Evolutionary conservation across 768 basidiomycete species (phyloP), one percentile per base, ranked within the genome.

Genomic region (Tubosaeta sp.): DNA sequence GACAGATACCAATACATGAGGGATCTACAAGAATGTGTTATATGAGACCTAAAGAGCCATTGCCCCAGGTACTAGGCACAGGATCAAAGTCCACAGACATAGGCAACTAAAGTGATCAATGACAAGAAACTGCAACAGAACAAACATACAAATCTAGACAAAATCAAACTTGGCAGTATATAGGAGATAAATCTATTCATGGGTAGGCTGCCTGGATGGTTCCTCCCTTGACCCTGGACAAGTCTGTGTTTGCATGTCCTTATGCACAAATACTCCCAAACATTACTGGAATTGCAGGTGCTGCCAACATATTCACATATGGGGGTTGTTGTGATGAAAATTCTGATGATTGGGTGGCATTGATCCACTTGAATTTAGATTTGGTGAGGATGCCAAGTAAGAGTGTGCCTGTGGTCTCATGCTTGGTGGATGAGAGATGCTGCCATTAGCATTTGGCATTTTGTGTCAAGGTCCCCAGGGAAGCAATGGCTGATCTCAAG

Each of bases 221-320:
- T 62, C 48, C 2, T 68, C 22, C 3, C 22, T 22, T 22, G 22
- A 22, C 22, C 22, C 22, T 22, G 22, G 22, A 22, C 3, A 3
- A 13, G 65, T 64, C 29, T 59, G 64, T 16, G 53, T 56, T 7
- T 61, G 60, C 7, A 65, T 54, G n/a, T 64, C 61, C 8, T 58
- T 65, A 17, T 57, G 63, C 10, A 33, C 51, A 19, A 56, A 87
- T 84, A 54, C 78, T 82, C 32, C 83, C 86, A 63, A 86, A 80
- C 48, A 83, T 78, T 25, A 82, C 71, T 2, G 81, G 76, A 9
- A 78, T 70, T 0, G 72, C 22, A 22, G 22, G 22, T 22, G 22
- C 22, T 22, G 3, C 22, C 22, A 3, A 22, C 22, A 3, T 3
- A 32, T 51, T 65, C 22, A 14, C 44, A 45, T 69, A 63, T 9